Evolutionary conservation across 139 green algal species (phyloP), one percentile per base, ranked within the genome.

Genomic region (Penium margaritaceum): DNA sequence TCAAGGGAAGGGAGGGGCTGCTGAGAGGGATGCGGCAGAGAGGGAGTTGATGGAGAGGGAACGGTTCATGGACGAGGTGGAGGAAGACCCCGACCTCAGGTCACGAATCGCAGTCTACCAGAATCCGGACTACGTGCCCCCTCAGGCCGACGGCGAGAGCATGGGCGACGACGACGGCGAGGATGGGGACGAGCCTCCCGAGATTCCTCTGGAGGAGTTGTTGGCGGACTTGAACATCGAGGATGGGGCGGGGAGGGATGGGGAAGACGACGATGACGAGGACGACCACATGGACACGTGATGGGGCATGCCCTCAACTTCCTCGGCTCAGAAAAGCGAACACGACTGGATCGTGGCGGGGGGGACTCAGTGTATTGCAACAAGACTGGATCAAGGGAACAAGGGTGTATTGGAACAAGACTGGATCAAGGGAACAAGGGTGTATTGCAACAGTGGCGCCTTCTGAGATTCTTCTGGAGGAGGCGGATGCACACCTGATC

Each of bases 141-240:
- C 65, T 53, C 60, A 14, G n/a, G 27, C 55, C 5, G 53, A 21
- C 12, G 15, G 17, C 37, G 37, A 32, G 3, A n/a, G 29, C 1
- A 39, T 24, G 12, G 70, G 46, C 0, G 72, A 72, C 29, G 71
- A 83, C 53, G 80, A 85, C 19, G 77, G 84, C 14, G 68, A 75
- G 0, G 77, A 78, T n/a, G 69, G 83, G 54, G 78, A 84, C n/a
- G 80, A 86, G 19, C 53, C 87, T 17, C 81, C 85, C 1, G 74
- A 95, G 80, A 84, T 97, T 19, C 92, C 91, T 12, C 83, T 97
- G 70, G 92, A 97, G 37, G 91, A 96, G 86, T 83, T 97, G 77
- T 75, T 97, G 70, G 89, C 95, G 69, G 90, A 94, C 43, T 83
- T 97, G 5, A 55, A 32, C 36, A 62, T 84, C 21, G 37, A 2